Evolutionary conservation across 805 yeast genomes (phyloP).

Genomic region (Candida vartiovaarae): DNA sequence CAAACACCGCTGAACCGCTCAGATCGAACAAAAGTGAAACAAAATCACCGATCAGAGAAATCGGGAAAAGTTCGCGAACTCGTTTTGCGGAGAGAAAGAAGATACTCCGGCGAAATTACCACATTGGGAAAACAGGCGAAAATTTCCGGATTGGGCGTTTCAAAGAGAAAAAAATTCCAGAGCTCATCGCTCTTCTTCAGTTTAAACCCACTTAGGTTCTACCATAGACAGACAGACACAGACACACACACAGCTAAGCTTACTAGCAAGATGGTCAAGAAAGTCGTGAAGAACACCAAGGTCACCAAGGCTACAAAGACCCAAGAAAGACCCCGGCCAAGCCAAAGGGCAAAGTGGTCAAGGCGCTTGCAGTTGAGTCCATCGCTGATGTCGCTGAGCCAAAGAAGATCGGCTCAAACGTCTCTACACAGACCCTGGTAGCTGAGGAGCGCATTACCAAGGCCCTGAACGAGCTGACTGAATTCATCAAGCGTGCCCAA

Average conservation of each 20-base stretch:
- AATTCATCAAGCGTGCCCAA: constrained; percentile 39
- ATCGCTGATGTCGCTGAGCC: constrained; percentile 7
- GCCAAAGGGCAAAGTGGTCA: constrained; percentile 25
- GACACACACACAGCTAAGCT: background rate
- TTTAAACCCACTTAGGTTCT: no score
- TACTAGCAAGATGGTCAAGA: background rate
- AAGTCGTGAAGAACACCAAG: background rate
- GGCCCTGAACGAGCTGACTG: constrained; percentile 60
- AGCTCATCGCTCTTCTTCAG: constrained; percentile 1
- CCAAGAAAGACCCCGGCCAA: constrained; percentile 15
- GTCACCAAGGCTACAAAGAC: background rate
- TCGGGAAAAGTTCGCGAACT: no score
- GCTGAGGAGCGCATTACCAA: constrained; percentile 31
- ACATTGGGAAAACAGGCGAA: background rate
- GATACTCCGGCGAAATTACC: no score
- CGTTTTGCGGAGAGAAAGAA: no score
- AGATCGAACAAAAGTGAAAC: no score
- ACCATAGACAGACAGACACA: no score
- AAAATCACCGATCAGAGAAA: no score
- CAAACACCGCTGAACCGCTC: no score
- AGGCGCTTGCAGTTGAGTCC: constrained; percentile 15
- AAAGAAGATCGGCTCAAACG: constrained; percentile 1
- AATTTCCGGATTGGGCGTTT: background rate
- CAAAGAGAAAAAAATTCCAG: background rate
- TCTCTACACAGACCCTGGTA: constrained; percentile 12